Evolutionary conservation across 2,329 filamentous ascomycete genomes (phyloP).

Genomic region (Volutella citrinella): DNA sequence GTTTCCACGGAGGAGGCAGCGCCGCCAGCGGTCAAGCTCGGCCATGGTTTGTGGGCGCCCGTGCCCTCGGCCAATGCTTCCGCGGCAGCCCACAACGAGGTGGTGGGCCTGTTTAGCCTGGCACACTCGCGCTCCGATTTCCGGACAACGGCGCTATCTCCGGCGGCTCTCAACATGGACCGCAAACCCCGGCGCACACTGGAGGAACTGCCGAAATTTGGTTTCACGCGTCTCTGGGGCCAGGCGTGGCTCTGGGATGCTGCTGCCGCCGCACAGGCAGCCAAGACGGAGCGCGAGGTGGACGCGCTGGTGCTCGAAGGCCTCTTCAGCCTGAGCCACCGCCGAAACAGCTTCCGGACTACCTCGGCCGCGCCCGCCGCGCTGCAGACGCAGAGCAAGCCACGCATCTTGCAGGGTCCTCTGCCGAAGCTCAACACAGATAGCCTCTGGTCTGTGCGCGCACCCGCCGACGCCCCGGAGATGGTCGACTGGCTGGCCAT

Average conservation of each 20-base stretch:
- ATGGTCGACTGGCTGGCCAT: conserved; percentile 20
- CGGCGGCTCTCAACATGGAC: conserved; percentile 20
- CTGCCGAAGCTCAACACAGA: conserved; percentile 30
- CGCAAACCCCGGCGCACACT: conserved; percentile 17
- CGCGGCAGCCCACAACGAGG: conserved; percentile 16
- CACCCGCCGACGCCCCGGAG: conserved; percentile 12
- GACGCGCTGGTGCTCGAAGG: conserved; percentile 20
- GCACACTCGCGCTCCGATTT: conserved; percentile 22
- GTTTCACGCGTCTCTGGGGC: conserved; percentile 22
- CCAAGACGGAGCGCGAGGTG: conserved; percentile 17
- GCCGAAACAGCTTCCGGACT: conserved; percentile 24
- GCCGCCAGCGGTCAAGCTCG: conserved; percentile 12
- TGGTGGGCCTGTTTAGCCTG: conserved; percentile 22
- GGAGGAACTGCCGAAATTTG: conserved; percentile 18
- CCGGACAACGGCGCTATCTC: conserved; percentile 19
- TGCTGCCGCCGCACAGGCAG: conserved; percentile 14
- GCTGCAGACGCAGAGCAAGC: conserved; percentile 31
- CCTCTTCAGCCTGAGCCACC: conserved; percentile 24
- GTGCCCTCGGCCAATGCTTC: conserved; percentile 10
- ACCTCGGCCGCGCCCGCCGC: conserved; percentile 22
- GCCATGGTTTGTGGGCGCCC: conserved; percentile 21
- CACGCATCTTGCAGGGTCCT: conserved; percentile 25
- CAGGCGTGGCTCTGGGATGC: conserved; percentile 24
- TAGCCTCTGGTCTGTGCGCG: conserved; percentile 33
- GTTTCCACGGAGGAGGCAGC: background rate